A percentile compares a stretch with the other conserved stretches of the same genome.
phyloP scores from a whole-genome alignment of 768 basidiomycete genomes.

The Chalciporus chontae region DNA sequence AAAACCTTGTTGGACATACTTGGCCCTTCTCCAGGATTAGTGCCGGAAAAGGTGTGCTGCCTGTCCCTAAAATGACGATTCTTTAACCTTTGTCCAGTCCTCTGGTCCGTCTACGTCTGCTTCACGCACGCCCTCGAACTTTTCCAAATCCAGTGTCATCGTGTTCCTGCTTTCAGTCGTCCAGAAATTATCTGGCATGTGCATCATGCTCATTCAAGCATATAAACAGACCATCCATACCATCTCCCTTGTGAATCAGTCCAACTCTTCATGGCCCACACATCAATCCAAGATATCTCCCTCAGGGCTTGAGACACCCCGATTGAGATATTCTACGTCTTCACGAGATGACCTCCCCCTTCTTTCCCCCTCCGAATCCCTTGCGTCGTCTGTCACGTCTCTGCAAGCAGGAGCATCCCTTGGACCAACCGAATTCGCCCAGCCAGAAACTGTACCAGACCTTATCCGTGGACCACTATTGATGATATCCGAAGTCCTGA shows the following conservation, averaged over 20 bases:
- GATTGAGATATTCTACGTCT: background rate
- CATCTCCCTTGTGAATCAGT: slow-evolving; percentile 62
- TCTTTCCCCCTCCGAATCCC: slow-evolving; percentile 18
- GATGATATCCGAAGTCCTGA: slow-evolving; percentile 50
- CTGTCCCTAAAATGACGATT: background rate
- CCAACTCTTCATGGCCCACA: slow-evolving; percentile 3
- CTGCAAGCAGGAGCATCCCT: slow-evolving; percentile 7
- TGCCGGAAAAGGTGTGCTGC: slow-evolving; percentile 18
- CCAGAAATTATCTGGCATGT: slow-evolving; percentile 65
- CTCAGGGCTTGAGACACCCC: background rate
- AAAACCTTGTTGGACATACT: slow-evolving; percentile 63
- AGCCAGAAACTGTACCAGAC: slow-evolving; percentile 16
- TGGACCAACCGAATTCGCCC: slow-evolving; percentile 2
- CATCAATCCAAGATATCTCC: background rate
- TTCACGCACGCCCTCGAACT: slow-evolving; percentile 30
- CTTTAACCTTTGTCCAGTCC: slow-evolving; percentile 13
- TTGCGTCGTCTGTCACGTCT: slow-evolving; percentile 24
- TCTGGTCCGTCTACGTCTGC: slow-evolving; percentile 23
- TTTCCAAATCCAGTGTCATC: slow-evolving; percentile 52
- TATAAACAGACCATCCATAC: slow-evolving; percentile 64
- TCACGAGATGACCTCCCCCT: slow-evolving; percentile 3
- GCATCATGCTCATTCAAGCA: slow-evolving; percentile 62
- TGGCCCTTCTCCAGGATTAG: slow-evolving; percentile 38
- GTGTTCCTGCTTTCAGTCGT: slow-evolving; percentile 72
- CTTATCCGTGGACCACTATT: slow-evolving; percentile 42